Evolutionary conservation across 1,139 yeast species (phyloP), one percentile per base, ranked within the genome.

Genomic region (Candida frijolesensis): DNA sequence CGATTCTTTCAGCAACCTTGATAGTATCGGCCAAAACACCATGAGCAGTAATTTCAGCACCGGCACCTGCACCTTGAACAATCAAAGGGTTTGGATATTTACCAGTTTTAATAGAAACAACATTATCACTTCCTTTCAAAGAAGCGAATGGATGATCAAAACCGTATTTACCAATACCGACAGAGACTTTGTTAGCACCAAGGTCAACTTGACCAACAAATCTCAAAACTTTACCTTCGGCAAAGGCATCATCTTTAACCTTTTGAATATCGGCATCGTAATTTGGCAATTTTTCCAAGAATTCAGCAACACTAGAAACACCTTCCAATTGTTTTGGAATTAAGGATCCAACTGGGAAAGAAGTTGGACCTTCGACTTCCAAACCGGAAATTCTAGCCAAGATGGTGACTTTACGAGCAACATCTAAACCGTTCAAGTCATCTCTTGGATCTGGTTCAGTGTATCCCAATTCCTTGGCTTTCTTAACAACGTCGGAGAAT

Each of bases 371-470:
- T 66, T 87, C 87, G 30, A 94, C 89, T 52, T 83, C 75, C 53
- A 88, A 80, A 2, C 99, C 99, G 19, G 97, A 80, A 51, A 94
- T 80, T 76, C 99, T 87, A 44, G 97, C 96, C 57, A 94, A 81
- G 57, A 94, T 94, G 29, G 99, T 91, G 34, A 94, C 97, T 71
- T 94, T 94, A 79, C 99, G 87, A 40, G 99, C 99, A 54, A 94
- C 97, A 64, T 94, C 99, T 67, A 94, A 80, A 53, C 99, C 99
- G 68, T 94, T 94, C 70, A 94, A 82, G 67, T 94, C 99, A 67
- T 94, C 99, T 73, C 99, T 85, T 68, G 99, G 99, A 69, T 94
- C 99, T 47, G 99, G 99, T 72, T 95, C 99, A 42, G 98, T 94
- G 80, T 90, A 94, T 45, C 99, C 99, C 60, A 90, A 79, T 44